Evolutionary conservation across 371 early-diverging fungal genomes (phyloP).

Genomic region (Lichtheimia hyalospora): DNA sequence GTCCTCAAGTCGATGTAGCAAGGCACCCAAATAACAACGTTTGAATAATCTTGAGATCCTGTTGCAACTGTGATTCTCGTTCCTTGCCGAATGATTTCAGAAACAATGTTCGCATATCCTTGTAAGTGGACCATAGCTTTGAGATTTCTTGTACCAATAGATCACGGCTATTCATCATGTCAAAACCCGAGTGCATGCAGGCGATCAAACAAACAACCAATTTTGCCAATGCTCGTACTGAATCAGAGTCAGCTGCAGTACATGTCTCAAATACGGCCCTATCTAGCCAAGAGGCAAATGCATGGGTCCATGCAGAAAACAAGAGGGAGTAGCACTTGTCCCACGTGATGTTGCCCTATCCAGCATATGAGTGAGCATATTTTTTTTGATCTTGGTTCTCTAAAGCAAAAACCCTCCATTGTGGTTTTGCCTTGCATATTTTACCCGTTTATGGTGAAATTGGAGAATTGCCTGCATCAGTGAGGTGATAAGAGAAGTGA

Average conservation of each 20-base stretch:
- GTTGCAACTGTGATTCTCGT: not conserved
- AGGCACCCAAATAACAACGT: not conserved
- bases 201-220: slow-evolving; percentile 2
- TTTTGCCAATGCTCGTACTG: slow-evolving; percentile 4
- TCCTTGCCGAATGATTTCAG: not conserved
- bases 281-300: slow-evolving; percentile 14
- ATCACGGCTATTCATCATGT: not conserved
- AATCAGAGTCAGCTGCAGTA: slow-evolving; percentile 3
- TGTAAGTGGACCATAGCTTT: not conserved
- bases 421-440: slow-evolving; percentile 10
- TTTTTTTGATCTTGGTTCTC: too few species aligned
- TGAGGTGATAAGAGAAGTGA: slow-evolving; percentile 6
- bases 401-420: slow-evolving; percentile 1
- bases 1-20: too few species aligned
- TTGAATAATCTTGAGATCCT: slow-evolving; percentile 2
- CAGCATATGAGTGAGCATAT: too few species aligned
- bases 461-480: slow-evolving; percentile 10
- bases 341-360: slow-evolving; percentile 5
- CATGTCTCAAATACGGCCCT: slow-evolving; percentile 14
- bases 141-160: not conserved
- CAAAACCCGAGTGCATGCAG: not conserved
- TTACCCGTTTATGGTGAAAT: slow-evolving; percentile 14
- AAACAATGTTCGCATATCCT: not conserved
- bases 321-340: slow-evolving; percentile 6
- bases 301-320: slow-evolving; percentile 13